These are phyloP conservation scores for Pseudonitzschia pungens DNA, from an alignment of 108 stramenopile genomes.

Conservation along the genomic window DNA sequence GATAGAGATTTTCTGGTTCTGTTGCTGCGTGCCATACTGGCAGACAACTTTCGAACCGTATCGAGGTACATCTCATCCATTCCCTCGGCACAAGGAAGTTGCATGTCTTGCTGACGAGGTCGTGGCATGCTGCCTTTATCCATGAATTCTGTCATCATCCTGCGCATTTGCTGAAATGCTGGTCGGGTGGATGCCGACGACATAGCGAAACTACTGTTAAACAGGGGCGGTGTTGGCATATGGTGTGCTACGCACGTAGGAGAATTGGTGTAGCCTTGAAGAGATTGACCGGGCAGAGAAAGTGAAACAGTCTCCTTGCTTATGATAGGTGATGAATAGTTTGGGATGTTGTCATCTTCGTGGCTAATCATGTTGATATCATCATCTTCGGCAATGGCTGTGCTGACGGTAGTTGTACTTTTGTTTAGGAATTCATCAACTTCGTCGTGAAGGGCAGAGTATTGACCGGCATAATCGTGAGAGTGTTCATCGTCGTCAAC, in stretches of 20 bases:
- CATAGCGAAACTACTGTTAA: neutral
- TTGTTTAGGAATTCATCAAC: conserved; percentile 2
- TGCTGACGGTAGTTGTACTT: neutral
- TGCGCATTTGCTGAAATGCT: conserved; percentile 7
- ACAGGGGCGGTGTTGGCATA: neutral
- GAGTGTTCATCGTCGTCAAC: conserved; percentile 4
- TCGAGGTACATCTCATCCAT: conserved; percentile 14
- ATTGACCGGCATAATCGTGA: neutral
- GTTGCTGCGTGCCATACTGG: conserved; percentile 4
- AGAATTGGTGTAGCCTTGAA: neutral
- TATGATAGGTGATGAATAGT: neutral
- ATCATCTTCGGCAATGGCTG: neutral
- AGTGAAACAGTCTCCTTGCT: neutral
- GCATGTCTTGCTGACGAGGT: neutral
- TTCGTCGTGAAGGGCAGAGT: neutral
- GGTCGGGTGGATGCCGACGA: conserved; percentile 10
- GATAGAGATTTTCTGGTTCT: neutral
- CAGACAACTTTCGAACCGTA: conserved; percentile 5
- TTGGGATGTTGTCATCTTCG: neutral
- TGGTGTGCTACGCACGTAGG: conserved; percentile 3
- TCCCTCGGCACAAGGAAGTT: conserved; percentile 14
- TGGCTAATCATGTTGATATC: neutral
- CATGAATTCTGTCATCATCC: neutral
- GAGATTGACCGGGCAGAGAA: neutral
- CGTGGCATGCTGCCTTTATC: neutral